Conservation (phyloP, 139 green algal species). For the Picochlorum sp. region DNA sequence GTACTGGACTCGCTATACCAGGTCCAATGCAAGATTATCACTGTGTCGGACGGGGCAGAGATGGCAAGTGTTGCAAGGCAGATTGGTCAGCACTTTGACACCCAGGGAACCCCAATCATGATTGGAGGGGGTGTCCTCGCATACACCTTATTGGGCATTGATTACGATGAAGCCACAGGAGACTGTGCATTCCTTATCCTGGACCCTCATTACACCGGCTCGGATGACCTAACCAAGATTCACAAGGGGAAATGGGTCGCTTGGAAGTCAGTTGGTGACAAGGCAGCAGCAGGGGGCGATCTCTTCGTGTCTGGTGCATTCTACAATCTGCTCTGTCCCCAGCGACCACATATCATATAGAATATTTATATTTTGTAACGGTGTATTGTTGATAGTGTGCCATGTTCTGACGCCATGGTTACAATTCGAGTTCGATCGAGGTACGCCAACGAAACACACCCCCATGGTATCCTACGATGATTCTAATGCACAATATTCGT, state of each 20-base stretch:
- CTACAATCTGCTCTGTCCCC: constrained; percentile 95
- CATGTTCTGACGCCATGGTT: not conserved
- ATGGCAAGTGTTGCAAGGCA: constrained; percentile 65
- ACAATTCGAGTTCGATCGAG: constrained; percentile 1
- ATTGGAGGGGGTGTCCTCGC: constrained; percentile 90
- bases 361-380: constrained; percentile 6
- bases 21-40: constrained; percentile 60
- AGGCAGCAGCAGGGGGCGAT: constrained; percentile 66
- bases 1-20: constrained; percentile 79
- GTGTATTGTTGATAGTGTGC: not conserved
- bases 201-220: constrained; percentile 91
- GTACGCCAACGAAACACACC: not conserved
- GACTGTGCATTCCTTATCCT: constrained; percentile 89
- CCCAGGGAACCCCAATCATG: constrained; percentile 78
- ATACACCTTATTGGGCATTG: constrained; percentile 90
- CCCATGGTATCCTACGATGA: too few relatives aligned
- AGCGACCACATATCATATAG: constrained; percentile 56
- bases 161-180: constrained; percentile 75
- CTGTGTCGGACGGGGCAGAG: constrained; percentile 58
- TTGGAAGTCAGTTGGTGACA: constrained; percentile 76
- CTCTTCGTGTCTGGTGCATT: constrained; percentile 83
- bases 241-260: constrained; percentile 70
- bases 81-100: constrained; percentile 80
- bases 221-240: constrained; percentile 60
- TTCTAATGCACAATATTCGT: not conserved